phyloP scores from a whole-genome alignment of 2,329 filamentous ascomycete genomes.

The Colletotrichum sp. region DNA sequence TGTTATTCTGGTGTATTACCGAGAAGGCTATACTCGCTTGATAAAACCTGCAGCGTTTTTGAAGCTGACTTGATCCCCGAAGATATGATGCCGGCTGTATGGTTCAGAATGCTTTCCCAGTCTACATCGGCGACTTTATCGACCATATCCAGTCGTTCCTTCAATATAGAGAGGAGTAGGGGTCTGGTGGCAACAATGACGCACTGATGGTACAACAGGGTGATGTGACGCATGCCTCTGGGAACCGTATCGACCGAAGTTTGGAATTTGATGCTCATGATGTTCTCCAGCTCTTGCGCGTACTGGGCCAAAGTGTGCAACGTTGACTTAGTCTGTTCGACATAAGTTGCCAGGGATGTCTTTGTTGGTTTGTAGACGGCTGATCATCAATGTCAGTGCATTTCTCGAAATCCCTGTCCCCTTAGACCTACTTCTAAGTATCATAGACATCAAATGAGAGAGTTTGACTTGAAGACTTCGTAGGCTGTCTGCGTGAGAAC shows the following conservation, averaged over 20 bases:
- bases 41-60: background rate
- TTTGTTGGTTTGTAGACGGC: background rate
- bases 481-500: background rate
- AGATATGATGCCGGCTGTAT: background rate
- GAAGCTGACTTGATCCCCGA: background rate
- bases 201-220: background rate
- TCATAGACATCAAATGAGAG: background rate
- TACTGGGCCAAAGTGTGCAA: background rate
- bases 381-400: background rate
- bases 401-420: accelerated
- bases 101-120: background rate
- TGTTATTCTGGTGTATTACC: background rate
- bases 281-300: background rate
- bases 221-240: background rate
- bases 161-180: background rate
- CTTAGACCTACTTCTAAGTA: background rate
- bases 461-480: background rate
- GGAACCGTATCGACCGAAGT: background rate
- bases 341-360: background rate
- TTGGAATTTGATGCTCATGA: background rate
- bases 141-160: background rate
- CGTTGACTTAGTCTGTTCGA: background rate
- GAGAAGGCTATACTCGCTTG: background rate
- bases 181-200: conserved; percentile 1
- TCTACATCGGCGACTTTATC: background rate